Percentiles rank a stretch among this genome's conserved stretches.
Evolutionary conservation across 192 early-diverging fungal species (phyloP).

Genomic region (Coemansia sp.): DNA sequence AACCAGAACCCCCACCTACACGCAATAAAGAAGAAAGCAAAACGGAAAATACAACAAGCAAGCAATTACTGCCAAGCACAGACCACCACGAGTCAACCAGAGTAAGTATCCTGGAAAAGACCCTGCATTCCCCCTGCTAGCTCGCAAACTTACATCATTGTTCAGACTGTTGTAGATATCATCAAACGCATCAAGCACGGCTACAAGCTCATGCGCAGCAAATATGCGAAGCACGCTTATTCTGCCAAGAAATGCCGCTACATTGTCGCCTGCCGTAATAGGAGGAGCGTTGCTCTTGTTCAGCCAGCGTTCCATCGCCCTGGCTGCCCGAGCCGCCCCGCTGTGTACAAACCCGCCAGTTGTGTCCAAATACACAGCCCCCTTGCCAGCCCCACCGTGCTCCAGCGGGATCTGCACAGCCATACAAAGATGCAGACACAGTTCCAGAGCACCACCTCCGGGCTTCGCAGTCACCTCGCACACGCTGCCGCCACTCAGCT

Average conservation of each 20-base stretch:
- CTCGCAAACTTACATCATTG: background rate
- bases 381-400: conserved; percentile 1
- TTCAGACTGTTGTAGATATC: background rate
- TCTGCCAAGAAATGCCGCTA: conserved; percentile 1
- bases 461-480: conserved; percentile 17
- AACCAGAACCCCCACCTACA: conserved; percentile 15
- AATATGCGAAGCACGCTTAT: conserved; percentile 25
- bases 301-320: background rate
- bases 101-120: too few relatives aligned
- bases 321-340: conserved; percentile 5
- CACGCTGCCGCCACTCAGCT: conserved; percentile 7
- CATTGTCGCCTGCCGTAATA: background rate
- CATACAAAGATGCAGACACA: conserved; percentile 23
- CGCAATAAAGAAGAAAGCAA: background rate
- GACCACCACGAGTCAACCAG: too few relatives aligned
- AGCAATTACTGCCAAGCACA: background rate
- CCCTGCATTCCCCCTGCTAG: too few relatives aligned
- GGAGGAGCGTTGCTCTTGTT: too few relatives aligned
- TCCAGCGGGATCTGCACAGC: conserved; percentile 10
- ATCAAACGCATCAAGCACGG: conserved; percentile 17
- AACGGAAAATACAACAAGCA: background rate
- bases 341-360: conserved; percentile 15
- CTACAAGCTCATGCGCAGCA: conserved; percentile 28
- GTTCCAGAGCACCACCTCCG: conserved; percentile 12
- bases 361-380: conserved; percentile 21